Conservation (phyloP, 106 monocot species). For the Posidonia australis region DNA sequence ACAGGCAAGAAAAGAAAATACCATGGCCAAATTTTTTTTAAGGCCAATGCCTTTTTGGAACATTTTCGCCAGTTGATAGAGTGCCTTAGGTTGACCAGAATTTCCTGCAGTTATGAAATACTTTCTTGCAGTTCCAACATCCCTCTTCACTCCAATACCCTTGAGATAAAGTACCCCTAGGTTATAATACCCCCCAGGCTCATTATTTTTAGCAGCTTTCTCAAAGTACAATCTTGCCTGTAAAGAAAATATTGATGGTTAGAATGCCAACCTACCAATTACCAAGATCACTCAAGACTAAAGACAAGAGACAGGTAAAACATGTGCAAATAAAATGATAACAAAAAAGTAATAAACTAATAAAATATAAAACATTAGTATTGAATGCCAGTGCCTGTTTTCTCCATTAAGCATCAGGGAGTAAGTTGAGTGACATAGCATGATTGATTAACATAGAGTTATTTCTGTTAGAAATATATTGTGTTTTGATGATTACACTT, state of each 20-base stretch:
- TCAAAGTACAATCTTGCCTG: constrained; percentile 90
- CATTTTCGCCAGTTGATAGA: constrained; percentile 90
- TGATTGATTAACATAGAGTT: no score
- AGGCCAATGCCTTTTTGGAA: constrained; percentile 85
- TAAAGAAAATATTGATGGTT: constrained; percentile 1
- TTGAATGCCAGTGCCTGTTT: no score
- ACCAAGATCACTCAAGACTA: background rate
- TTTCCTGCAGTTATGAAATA: constrained; percentile 64
- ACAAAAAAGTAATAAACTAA: no score
- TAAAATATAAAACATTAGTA: no score
- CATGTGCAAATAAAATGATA: no score
- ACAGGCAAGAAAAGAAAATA: constrained; percentile 14
- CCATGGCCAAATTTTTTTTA: constrained; percentile 70
- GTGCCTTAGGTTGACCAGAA: constrained; percentile 89
- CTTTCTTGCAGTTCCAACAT: constrained; percentile 48
- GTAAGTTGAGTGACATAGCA: no score
- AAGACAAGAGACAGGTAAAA: no score
- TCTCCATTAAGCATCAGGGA: no score
- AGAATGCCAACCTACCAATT: background rate
- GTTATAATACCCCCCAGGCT: constrained; percentile 84
- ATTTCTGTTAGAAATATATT: no score
- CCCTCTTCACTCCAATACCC: constrained; percentile 79
- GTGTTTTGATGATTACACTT: no score
- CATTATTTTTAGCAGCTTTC: constrained; percentile 67
- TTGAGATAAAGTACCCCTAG: constrained; percentile 85